Base-by-base conservation (phyloP, 2,329 filamentous ascomycete species). In the Paraphaeosphaeria sporulosa region DNA sequence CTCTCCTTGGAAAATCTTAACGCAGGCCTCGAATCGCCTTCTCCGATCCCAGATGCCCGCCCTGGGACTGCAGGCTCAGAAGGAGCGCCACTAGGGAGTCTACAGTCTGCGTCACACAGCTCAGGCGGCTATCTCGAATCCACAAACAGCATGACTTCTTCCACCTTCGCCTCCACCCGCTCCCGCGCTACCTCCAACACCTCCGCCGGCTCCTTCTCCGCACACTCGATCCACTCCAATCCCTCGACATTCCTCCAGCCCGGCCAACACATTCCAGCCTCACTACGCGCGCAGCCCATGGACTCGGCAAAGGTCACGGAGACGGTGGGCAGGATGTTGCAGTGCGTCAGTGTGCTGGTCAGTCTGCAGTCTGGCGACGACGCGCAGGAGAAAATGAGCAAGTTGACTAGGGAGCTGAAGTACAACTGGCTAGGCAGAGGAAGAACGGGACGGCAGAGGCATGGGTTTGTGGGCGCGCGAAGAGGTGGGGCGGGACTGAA, bases 381-480 rank as follows among this genome's bases (percentile, higher is more conserved):
- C 40, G 85, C 87, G 1, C 92, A 94, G 73, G 86, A 85, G 58
- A 92, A 90, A 78, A 90, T 98, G 71, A 90, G 94, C 63, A 87
- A 94, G 71, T 81, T 99, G 63, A 93, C 90, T 59, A 90, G 92
- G 73, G 89, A 95, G 69, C 82, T 99, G 62, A 99, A 98, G 80
- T 88, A 97, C 71, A 99, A 99, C 77, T 99, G 95, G 95, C 85
- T 99, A 1, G 94, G 94, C 0, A 84, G 95, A 49, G 94, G 94
- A 0, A 82, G 95, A 38, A 98, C 93, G 3, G 95, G 95, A 0
- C 84, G 95, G 64, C 96, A 98, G 77, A 83, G 95, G 55, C 87
- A 93, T 65, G 95, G 95, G 0, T 94, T 97, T 74, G 94, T 98
- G 0, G 94, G 93, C 0, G 85, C 86, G 44, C 86, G 83, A 72